Evolutionary conservation across 1,139 yeast genomes (phyloP).

Genomic region (Nakaseomyces kungkrabaensis): DNA sequence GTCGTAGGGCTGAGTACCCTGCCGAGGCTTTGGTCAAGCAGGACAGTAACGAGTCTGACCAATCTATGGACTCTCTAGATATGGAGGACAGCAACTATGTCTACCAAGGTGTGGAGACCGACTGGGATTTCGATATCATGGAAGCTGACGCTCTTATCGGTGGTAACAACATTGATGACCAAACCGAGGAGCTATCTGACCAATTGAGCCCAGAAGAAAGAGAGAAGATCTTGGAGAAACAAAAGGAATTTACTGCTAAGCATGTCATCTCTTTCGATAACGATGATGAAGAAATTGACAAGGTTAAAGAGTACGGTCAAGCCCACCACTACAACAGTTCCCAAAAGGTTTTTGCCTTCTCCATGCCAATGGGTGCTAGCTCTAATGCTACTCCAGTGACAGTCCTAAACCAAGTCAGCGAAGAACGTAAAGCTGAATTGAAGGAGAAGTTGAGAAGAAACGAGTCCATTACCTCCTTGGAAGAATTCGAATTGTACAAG

Average conservation of each 20-base stretch:
- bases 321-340: conserved; percentile 9
- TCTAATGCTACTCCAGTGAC: conserved; percentile 10
- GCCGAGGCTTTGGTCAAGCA: neutral
- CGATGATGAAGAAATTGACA: conserved; percentile 6
- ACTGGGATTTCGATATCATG: conserved; percentile 3
- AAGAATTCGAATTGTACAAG: conserved; percentile 52
- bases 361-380: conserved; percentile 37
- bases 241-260: neutral
- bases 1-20: neutral
- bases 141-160: conserved; percentile 4
- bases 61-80: neutral
- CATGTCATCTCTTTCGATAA: conserved; percentile 1
- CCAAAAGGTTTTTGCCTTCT: conserved; percentile 36
- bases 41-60: neutral
- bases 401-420: conserved; percentile 4
- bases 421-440: conserved; percentile 30
- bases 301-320: conserved; percentile 7
- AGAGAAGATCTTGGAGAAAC: neutral
- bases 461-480: conserved; percentile 49
- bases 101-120: conserved; percentile 3
- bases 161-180: conserved; percentile 3
- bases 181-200: conserved; percentile 1
- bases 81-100: conserved; percentile 1
- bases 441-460: conserved; percentile 43
- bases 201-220: neutral